These are phyloP conservation scores for Fusarium robinianum DNA, from an alignment of 2,329 filamentous ascomycete species.

Conservation along the genomic window DNA sequence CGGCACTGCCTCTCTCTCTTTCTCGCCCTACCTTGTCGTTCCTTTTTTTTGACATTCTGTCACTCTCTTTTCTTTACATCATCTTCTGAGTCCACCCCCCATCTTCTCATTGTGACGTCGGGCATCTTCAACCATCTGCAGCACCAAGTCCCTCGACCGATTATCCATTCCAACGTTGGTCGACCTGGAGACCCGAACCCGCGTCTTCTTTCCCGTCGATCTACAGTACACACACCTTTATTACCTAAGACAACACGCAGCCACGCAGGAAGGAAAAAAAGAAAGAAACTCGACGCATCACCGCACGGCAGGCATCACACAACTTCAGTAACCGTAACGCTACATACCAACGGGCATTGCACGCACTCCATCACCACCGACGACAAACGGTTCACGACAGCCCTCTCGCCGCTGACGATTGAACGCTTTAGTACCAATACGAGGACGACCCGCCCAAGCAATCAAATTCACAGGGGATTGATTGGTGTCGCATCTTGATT, in stretches of 20 bases:
- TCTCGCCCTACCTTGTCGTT: slow-evolving; percentile 16
- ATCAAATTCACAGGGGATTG: slow-evolving; percentile 25
- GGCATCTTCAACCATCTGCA: slow-evolving; percentile 7
- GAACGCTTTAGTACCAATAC: slow-evolving; percentile 22
- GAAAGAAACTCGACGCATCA: slow-evolving; percentile 18
- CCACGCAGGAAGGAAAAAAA: slow-evolving; percentile 9
- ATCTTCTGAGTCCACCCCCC: slow-evolving; percentile 11
- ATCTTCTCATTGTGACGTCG: slow-evolving; percentile 19
- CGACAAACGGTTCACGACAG: slow-evolving; percentile 5
- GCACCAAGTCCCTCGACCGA: slow-evolving; percentile 15
- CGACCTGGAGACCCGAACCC: slow-evolving; percentile 28
- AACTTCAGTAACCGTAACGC: too few species aligned
- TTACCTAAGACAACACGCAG: slow-evolving; percentile 8
- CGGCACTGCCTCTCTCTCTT: slow-evolving; percentile 24
- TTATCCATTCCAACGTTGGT: slow-evolving; percentile 31
- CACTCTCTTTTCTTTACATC: slow-evolving; percentile 12
- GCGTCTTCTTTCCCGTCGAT: slow-evolving; percentile 20
- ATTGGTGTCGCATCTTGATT: slow-evolving; percentile 32
- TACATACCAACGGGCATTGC: slow-evolving; percentile 9
- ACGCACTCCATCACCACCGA: slow-evolving; percentile 4
- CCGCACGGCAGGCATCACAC: slow-evolving; percentile 1
- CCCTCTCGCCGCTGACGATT: slow-evolving; percentile 16
- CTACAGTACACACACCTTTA: slow-evolving; percentile 5
- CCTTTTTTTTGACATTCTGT: too few species aligned
- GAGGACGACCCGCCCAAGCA: slow-evolving; percentile 23